Base-by-base conservation (phyloP, 257 asterid species). In the Cordia subcordata region DNA sequence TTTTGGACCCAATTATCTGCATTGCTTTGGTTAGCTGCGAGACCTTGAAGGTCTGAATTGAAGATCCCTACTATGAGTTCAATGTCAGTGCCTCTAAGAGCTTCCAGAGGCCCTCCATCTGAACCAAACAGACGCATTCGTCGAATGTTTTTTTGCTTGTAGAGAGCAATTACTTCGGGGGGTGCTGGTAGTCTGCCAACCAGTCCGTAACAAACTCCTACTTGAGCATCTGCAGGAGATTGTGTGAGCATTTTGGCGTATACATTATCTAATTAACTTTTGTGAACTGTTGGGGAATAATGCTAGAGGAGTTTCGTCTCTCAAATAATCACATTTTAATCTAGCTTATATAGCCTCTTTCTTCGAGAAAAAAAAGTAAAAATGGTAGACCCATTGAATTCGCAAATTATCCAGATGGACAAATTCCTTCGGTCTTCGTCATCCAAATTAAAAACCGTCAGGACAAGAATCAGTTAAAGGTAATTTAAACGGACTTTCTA, bases 161-260 rank as follows among this genome's bases (percentile, higher is more conserved):
- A 78, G 23, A 72, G 82, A 10, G 47, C n/a, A 15, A 78, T 57
- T 0, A 68, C 70, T 12, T 75, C 78, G 3, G 13, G 10, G 15
- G 54, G 44, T 0, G 75, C 19, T 10, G 84, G 84, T 47, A 81
- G 69, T 17, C 69, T 66, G 9, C 70, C 83, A 5, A 32, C n/a
- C 15, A 47, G 47, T 37, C 86, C 86, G 27, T 65, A 66, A 55
- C 77, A 74, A 6, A 69, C 78, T 17, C 82, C 78, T 2, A 64
- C 20, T 1, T 74, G 53, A 10, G 72, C 80, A 8, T 38, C 72
- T 40, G 45, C 66, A 46, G 40, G 5, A 14, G 20, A 42, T 14
- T 37, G 10, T 27, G 47, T 22, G 40, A 51, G 10, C 8, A 42
- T 27, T n/a, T n/a, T n/a, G n/a, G n/a, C n/a, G n/a, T n/a, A n/a